Evolutionary conservation across 2,329 filamentous ascomycete genomes (phyloP), one percentile per base, ranked within the genome.

Genomic region (Metarhizium guizhouense): DNA sequence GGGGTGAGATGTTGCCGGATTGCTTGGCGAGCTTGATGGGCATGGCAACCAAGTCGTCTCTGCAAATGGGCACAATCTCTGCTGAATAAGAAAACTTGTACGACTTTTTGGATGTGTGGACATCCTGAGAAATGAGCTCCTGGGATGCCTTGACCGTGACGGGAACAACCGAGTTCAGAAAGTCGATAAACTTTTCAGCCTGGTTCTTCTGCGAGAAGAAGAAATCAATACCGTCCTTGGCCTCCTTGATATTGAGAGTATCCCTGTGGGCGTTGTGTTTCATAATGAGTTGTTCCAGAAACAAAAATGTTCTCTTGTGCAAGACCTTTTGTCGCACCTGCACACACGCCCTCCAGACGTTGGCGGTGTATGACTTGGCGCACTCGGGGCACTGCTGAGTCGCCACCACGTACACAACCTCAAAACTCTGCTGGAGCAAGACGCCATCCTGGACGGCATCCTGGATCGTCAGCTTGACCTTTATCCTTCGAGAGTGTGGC

Each of bases 161-260:
- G 1, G 94, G 91, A 1, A 85, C 82, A 14, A 95, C 87, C 0
- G 90, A 93, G 63, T 84, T 84, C 59, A 96, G 76, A 70, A 96
- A 95, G 71, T 97, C 92, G 58, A 95, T 83, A 69, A 96, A 93
- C 66, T 89, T 91, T 67, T 95, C 90, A 7, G 92, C 93, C 64
- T 95, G 88, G 67, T 96, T 99, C 65, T 90, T 81, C 57, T 88
- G 85, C 0, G 90, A 82, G 67, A 94, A 99, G 79, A 86, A 99
- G 71, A 99, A 99, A 70, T 99, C 94, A 57, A 99, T 85, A 1
- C 94, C 94, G 64, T 96, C 91, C 72, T 92, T 92, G 32, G 90
- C 88, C 74, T 99, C 94, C 70, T 95, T 96, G 74, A 99, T 99
- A 71, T 97, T 99, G 73, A 96, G 92, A 1, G 93, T 94, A 63